Evolutionary conservation across 257 asterid species (phyloP), one percentile per base, ranked within the genome.

Genomic region (Ocimum tenuiflorum): DNA sequence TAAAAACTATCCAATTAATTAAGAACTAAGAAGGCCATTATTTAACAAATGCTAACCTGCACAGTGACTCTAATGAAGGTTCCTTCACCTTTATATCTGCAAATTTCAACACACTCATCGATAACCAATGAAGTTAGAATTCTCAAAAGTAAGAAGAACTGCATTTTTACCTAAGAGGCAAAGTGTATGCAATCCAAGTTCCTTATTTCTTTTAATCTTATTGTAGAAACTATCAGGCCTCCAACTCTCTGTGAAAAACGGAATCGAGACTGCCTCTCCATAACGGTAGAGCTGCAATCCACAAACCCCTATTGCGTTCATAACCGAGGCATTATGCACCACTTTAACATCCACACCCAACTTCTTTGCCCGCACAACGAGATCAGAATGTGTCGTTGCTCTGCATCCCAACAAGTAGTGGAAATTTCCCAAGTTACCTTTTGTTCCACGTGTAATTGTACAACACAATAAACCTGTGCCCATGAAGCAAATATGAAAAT

Each of bases 161-260:
- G n/a, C n/a, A n/a, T n/a, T n/a, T n/a, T 65, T 72, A 91, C 98
- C 97, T 79, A 89, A 85, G 60, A 92, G 81, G 78, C 99, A 92
- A 64, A 89, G 96, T 0, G 96, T 87, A 75, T 89, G 96, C 65
- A 89, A 72, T 49, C 97, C 96, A 67, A 86, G 81, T 24, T 68
- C 58, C 50, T 84, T 79, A 42, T 86, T 92, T 50, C 81, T 80
- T 57, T 77, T 80, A 58, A 92, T 89, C 76, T 81, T 89, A 67
- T 88, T 96, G 39, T 90, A 90, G 54, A 92, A 92, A 73, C 99
- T 92, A 71, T 86, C 97, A 1, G 97, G 99, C 72, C 95, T 86
- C 99, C 99, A 89, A 4, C 94, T 79, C 7, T 86, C 91, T 0
- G 99, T 92, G 84, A 92, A 92, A 78, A 92, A 92, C 0, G 97